Base-by-base conservation (phyloP, 805 yeast species). In the Kregervanrija delftensis region DNA sequence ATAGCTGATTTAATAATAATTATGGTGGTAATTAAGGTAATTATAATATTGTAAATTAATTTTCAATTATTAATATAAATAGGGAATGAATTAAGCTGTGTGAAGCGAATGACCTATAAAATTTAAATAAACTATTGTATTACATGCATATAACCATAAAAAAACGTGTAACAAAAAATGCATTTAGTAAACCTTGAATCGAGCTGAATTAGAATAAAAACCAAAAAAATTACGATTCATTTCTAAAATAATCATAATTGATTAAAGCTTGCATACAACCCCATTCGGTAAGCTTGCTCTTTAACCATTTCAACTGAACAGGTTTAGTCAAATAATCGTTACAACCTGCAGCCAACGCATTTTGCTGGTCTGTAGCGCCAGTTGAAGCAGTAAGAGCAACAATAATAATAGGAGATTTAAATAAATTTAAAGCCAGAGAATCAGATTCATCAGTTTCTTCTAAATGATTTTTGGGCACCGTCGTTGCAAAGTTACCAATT, bases 251-350 rank as follows among this genome's bases (percentile, higher is more conserved):
- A 60, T 93, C 96, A 63, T 85, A 91, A 64, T 91, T 95, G 61
- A 91, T 90, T 41, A 91, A 68, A 1, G 97, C 97, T 66, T 91
- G 99, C 98, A 91, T 91, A 64, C 98, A 91, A 0, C 99, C 98
- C 98, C 98, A 93, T 64, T 91, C 97, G 0, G 89, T 84, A 42
- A 93, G 86, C 65, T 93, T 93, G 58, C 86, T 87, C 56, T 89
- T 86, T 39, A 93, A 70, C 99, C 99, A 93, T 40, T 80, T 86
- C 53, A 91, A 70, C 55, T 89, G 91, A 8, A 93, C 98, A 0
- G 99, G 99, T 54, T 93, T 93, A 9, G 97, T 93, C 53, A 93
- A 67, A 66, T 84, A 93, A 64, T 93, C 99, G 58, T 93, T 93
- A 66, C 99, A 93, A 39, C 99, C 99, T 3, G 98, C 96, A 30